These are phyloP conservation scores for Teratosphaeria gauchensis DNA, from an alignment of 2,329 filamentous ascomycete species.

Conservation along the genomic window DNA sequence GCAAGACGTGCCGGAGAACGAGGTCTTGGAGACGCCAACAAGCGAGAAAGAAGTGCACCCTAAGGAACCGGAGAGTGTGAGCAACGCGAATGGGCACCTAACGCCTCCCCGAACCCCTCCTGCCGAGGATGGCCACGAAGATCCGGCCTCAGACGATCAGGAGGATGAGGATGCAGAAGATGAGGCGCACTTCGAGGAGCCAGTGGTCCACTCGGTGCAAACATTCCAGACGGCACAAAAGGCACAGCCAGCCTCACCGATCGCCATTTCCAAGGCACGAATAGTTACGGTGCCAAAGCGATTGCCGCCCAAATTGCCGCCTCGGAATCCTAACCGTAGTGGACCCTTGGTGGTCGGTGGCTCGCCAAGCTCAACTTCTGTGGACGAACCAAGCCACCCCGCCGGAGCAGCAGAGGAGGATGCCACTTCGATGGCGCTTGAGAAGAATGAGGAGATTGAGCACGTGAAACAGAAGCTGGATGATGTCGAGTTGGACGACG, in stretches of 20 bases:
- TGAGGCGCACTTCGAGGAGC: constrained; percentile 40
- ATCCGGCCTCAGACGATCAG: constrained; percentile 20
- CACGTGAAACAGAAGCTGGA: constrained; percentile 3
- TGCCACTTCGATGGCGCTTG: background rate
- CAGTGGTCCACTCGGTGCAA: constrained; percentile 53
- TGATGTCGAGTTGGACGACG: constrained; percentile 9
- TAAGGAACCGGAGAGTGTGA: constrained; percentile 3
- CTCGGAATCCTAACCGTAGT: constrained; percentile 56
- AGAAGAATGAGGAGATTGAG: background rate
- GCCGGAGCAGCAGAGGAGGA: background rate
- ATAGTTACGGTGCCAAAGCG: constrained; percentile 80
- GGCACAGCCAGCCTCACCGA: constrained; percentile 45
- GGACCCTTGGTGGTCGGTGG: constrained; percentile 26
- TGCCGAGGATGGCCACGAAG: background rate
- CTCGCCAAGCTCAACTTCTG: constrained; percentile 8
- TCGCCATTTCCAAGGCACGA: constrained; percentile 55
- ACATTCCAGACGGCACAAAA: constrained; percentile 59
- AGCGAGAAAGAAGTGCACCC: background rate
- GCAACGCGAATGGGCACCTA: constrained; percentile 19
- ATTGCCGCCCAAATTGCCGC: constrained; percentile 65
- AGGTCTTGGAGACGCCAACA: constrained; percentile 11
- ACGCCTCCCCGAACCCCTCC: constrained; percentile 25
- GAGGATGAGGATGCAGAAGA: constrained; percentile 32
- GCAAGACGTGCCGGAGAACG: constrained; percentile 21
- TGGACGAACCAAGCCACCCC: background rate